phyloP scores from a whole-genome alignment of 108 stramenopile species.

The Skeletonema costatum region DNA sequence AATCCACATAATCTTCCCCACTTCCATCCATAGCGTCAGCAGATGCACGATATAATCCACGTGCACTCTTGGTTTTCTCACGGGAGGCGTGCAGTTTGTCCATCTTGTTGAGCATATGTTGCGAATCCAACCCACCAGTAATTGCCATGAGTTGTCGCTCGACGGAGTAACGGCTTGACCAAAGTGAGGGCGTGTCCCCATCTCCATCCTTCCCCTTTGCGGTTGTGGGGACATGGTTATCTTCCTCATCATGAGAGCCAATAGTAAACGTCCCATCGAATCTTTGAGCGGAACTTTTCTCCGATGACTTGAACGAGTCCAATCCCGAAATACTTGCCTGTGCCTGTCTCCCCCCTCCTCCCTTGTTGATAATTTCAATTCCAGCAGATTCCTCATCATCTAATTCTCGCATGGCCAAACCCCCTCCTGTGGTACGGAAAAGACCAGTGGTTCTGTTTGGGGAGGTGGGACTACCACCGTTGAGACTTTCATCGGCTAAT shows the following conservation, averaged over 20 bases:
- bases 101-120: slow-evolving; percentile 43
- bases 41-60: slow-evolving; percentile 41
- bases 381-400: slow-evolving; percentile 16
- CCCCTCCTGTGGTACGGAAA: slow-evolving; percentile 43
- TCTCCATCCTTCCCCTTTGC: slow-evolving; percentile 3
- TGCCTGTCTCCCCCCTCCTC: not conserved
- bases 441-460: slow-evolving; percentile 22
- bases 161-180: slow-evolving; percentile 72
- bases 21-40: slow-evolving; percentile 45
- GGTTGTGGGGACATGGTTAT: slow-evolving; percentile 6
- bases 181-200: slow-evolving; percentile 29
- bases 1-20: slow-evolving; percentile 39
- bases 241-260: slow-evolving; percentile 37
- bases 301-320: slow-evolving; percentile 12
- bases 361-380: slow-evolving; percentile 10
- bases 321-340: slow-evolving; percentile 36
- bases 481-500: slow-evolving; percentile 34
- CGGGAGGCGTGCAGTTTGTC: slow-evolving; percentile 28
- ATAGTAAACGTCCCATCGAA: slow-evolving; percentile 19
- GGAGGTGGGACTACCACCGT: not conserved
- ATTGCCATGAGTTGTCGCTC: slow-evolving; percentile 56
- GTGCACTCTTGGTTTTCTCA: slow-evolving; percentile 41
- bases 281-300: not conserved
- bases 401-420: slow-evolving; percentile 43
- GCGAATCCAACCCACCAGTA: slow-evolving; percentile 44